Conservation (phyloP, 2,329 filamentous ascomycete species). For the Ophiosphaerella herpotricha region DNA sequence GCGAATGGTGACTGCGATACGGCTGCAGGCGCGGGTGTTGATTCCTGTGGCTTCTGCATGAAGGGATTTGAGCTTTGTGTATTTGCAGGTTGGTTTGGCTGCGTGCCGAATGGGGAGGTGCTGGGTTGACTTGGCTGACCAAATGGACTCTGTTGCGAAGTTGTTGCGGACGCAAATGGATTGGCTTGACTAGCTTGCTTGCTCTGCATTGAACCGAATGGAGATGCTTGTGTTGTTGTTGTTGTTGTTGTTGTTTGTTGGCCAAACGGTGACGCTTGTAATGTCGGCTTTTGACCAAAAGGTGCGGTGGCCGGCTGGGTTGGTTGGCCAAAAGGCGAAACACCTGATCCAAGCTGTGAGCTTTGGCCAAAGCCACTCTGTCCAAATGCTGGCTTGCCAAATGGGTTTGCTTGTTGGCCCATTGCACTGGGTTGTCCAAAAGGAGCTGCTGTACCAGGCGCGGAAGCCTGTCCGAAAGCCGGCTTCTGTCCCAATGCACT, state of each 20-base stretch:
- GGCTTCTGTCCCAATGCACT: conserved; percentile 30
- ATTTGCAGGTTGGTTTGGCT: conserved; percentile 11
- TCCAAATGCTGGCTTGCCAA: conserved; percentile 49
- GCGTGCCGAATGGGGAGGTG: conserved; percentile 27
- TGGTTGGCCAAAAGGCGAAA: conserved; percentile 38
- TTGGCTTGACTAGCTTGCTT: conserved; percentile 16
- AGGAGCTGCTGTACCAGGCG: conserved; percentile 29
- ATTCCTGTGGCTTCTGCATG: conserved; percentile 18
- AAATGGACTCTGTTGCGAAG: conserved; percentile 28
- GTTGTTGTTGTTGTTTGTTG: conserved; percentile 19
- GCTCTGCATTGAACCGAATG: conserved; percentile 17
- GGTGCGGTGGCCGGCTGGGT: conserved; percentile 39
- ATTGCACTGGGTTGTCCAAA: conserved; percentile 40
- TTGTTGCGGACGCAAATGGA: conserved; percentile 22
- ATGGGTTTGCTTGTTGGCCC: conserved; percentile 39
- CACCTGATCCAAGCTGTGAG: conserved; percentile 41
- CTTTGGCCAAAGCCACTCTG: conserved; percentile 51
- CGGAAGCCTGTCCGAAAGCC: conserved; percentile 43
- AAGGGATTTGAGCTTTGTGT: conserved; percentile 28
- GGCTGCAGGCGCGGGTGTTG: conserved; percentile 10
- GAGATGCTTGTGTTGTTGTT: conserved; percentile 20
- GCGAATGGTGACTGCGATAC: conserved; percentile 20
- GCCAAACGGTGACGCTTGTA: conserved; percentile 35
- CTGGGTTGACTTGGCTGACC: conserved; percentile 46
- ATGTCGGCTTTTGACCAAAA: conserved; percentile 40